Conservation (phyloP, 2,329 filamentous ascomycete genomes). For the Trichoderma cornu-damae region DNA sequence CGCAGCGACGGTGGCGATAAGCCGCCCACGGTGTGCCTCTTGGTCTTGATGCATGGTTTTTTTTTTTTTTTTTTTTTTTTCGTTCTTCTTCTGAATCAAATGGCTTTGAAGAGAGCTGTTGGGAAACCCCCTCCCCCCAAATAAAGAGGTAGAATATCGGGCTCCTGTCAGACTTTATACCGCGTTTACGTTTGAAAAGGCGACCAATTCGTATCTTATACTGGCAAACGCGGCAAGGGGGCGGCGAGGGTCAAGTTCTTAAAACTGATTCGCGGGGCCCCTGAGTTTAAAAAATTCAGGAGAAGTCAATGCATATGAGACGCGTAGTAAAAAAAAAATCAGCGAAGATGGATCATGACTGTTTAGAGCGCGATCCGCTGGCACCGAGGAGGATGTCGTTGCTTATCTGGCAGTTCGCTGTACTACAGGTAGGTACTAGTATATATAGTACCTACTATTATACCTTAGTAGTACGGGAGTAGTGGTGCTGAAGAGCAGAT, state of each 20-base stretch:
- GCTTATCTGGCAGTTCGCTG: not conserved
- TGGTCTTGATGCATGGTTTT: constrained; percentile 16
- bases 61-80: no score
- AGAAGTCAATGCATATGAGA: not conserved
- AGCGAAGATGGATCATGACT: not conserved
- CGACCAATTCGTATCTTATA: not conserved
- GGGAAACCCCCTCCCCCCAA: no score
- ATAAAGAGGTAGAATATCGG: not conserved
- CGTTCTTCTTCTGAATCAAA: no score
- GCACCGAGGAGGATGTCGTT: not conserved
- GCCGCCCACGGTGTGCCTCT: constrained; percentile 39
- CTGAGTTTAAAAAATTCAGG: constrained; percentile 2
- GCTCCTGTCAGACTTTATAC: not conserved
- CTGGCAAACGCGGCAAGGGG: constrained; percentile 6
- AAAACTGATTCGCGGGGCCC: not conserved
- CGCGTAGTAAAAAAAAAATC: no score
- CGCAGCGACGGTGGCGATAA: constrained; percentile 79
- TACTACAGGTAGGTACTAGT: not conserved
- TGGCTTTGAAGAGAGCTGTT: not conserved
- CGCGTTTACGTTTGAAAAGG: not conserved
- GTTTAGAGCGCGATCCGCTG: not conserved
- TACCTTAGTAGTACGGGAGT: no score
- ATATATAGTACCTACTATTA: not conserved
- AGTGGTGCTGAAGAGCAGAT: not conserved
- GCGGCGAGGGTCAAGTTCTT: not conserved